Percentiles rank a stretch among this genome's conserved stretches.
Conservation (phyloP, 2,329 filamentous ascomycete genomes). For the Aquanectria penicillioides region DNA sequence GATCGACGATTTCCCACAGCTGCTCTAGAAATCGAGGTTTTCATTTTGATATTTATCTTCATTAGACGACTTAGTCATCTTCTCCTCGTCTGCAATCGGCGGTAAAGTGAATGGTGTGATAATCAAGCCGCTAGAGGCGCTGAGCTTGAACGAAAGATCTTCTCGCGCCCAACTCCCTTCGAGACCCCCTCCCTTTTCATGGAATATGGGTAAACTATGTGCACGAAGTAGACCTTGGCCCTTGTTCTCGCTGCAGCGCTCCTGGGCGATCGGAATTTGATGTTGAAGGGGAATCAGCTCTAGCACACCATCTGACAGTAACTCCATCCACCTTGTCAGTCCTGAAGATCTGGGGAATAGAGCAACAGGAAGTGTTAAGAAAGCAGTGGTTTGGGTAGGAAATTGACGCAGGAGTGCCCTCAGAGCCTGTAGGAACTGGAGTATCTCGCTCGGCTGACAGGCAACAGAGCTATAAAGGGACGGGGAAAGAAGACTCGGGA, state of each 20-base stretch:
- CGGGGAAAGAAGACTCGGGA: slow-evolving; percentile 90
- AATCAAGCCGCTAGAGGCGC: slow-evolving; percentile 79
- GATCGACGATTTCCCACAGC: slow-evolving; percentile 26
- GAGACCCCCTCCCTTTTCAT: slow-evolving; percentile 86
- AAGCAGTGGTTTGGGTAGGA: slow-evolving; percentile 70
- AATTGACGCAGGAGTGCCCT: slow-evolving; percentile 78
- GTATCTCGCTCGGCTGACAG: slow-evolving; percentile 75
- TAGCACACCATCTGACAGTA: slow-evolving; percentile 84
- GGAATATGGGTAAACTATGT: slow-evolving; percentile 83
- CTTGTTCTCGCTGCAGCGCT: slow-evolving; percentile 69
- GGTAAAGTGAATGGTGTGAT: slow-evolving; percentile 92
- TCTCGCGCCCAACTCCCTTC: slow-evolving; percentile 76
- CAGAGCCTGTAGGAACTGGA: slow-evolving; percentile 84
- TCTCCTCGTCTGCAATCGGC: slow-evolving; percentile 79
- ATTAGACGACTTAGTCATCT: slow-evolving; percentile 48
- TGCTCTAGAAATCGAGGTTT: slow-evolving; percentile 73
- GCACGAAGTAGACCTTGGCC: slow-evolving; percentile 88
- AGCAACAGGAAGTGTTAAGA: slow-evolving; percentile 82
- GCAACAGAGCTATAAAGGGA: slow-evolving; percentile 78
- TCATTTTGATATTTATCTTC: slow-evolving; percentile 70
- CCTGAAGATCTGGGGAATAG: slow-evolving; percentile 81
- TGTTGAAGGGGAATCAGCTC: slow-evolving; percentile 79
- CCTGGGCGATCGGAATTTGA: slow-evolving; percentile 63
- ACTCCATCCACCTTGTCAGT: slow-evolving; percentile 85
- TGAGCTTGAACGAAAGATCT: slow-evolving; percentile 91